A percentile compares a stretch with the other conserved stretches of the same genome.
Conservation (phyloP, 192 early-diverging fungal genomes). For the Coemansia sp. region DNA sequence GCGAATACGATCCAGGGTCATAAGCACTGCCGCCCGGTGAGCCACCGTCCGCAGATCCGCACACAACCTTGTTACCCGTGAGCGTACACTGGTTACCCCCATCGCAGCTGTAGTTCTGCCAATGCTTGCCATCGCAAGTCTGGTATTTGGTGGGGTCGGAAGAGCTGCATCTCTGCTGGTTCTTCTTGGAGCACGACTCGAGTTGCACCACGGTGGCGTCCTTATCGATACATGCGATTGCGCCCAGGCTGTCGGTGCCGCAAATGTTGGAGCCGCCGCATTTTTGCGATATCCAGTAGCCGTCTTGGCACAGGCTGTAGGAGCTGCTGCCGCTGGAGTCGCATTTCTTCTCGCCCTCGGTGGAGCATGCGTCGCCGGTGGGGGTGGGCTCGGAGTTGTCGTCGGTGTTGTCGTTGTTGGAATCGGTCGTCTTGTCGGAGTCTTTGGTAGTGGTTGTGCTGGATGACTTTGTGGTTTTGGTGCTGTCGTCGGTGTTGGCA, state of each 20-base stretch:
- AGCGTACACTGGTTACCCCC: conserved; percentile 13
- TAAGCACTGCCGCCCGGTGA: neutral
- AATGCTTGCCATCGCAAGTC: conserved; percentile 36
- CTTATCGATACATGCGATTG: conserved; percentile 33
- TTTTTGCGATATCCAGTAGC: conserved; percentile 29
- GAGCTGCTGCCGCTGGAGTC: conserved; percentile 5
- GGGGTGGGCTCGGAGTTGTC: conserved; percentile 20
- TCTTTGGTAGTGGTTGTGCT: neutral
- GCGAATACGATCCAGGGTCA: conserved; percentile 17
- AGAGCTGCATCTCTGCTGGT: conserved; percentile 29
- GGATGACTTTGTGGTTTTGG: neutral
- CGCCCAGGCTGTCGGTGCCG: conserved; percentile 18
- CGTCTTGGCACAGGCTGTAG: conserved; percentile 30
- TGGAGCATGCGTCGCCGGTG: conserved; percentile 28
- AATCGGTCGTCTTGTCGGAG: neutral
- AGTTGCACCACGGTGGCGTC: conserved; percentile 17
- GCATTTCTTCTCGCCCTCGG: conserved; percentile 25
- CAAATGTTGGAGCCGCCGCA: conserved; percentile 28
- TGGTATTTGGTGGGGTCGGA: conserved; percentile 32
- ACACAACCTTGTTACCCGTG: conserved; percentile 21
- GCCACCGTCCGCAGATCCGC: conserved; percentile 8
- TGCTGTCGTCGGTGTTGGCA: neutral
- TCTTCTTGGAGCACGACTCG: conserved; percentile 29
- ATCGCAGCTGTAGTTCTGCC: conserved; percentile 28
- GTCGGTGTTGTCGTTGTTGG: neutral